phyloP scores from a whole-genome alignment of 305 asterid genomes.

The Coffea humblotiana region DNA sequence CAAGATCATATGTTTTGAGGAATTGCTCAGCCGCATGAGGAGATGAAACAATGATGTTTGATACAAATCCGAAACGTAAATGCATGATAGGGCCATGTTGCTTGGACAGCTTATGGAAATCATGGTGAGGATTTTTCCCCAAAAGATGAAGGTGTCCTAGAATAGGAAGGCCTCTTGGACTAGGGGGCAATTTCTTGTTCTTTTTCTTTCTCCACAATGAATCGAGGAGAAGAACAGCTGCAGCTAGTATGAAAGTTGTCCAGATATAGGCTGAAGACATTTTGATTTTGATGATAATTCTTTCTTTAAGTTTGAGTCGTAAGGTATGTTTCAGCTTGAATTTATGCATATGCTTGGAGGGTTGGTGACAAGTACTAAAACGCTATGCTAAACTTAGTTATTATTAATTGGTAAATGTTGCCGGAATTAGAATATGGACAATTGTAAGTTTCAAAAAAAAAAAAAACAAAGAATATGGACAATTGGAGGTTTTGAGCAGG shows the following conservation, averaged over 20 bases:
- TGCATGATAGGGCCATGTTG: too few relatives aligned
- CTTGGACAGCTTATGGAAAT: slow-evolving; percentile 16
- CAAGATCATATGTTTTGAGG: slow-evolving; percentile 51
- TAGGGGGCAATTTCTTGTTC: slow-evolving; percentile 39
- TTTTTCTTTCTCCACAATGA: not conserved
- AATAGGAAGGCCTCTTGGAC: slow-evolving; percentile 50
- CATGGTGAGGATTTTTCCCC: slow-evolving; percentile 51
- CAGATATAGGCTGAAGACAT: not conserved
- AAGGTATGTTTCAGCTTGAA: not conserved
- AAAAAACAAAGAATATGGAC: too few relatives aligned
- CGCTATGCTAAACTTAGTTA: not conserved
- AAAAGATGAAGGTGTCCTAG: slow-evolving; percentile 52
- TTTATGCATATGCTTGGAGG: too few relatives aligned
- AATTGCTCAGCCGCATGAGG: slow-evolving; percentile 48
- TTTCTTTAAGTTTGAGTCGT: not conserved
- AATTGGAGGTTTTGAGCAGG: not conserved
- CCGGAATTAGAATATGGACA: not conserved
- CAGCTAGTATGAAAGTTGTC: not conserved
- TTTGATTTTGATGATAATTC: not conserved
- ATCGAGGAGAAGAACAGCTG: not conserved
- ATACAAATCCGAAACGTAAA: too few relatives aligned
- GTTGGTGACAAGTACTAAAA: not conserved
- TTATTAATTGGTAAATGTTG: not conserved
- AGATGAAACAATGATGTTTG: slow-evolving; percentile 20
- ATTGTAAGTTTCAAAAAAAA: too few relatives aligned